Evolutionary conservation across 225 moss, liverwort and hornwort genomes (phyloP).

Genomic region (Antitrichia curtipendula): DNA sequence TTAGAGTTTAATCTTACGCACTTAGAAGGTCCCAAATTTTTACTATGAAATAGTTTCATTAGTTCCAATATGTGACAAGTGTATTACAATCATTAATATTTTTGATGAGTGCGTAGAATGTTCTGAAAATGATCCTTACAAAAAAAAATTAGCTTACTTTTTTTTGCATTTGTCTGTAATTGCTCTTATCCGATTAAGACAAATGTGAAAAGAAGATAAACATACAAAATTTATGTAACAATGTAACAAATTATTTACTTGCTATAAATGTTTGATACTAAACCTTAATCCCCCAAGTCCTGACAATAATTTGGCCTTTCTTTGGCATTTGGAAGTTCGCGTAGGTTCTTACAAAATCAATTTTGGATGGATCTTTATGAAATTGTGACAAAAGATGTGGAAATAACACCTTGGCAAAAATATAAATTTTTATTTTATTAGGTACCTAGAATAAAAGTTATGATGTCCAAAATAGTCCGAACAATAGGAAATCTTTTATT

Average conservation of each 20-base stretch:
- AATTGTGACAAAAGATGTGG: too few relatives aligned
- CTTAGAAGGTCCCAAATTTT: not conserved
- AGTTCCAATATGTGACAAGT: not conserved
- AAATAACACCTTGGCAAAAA: too few relatives aligned
- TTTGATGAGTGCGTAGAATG: not conserved
- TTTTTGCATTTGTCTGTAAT: accelerated
- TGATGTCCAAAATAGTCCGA: accelerated
- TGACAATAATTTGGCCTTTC: too few relatives aligned
- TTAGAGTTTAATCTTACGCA: not conserved
- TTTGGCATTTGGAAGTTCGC: too few relatives aligned
- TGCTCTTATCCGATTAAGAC: not conserved
- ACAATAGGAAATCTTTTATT: too few relatives aligned
- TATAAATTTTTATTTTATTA: too few relatives aligned
- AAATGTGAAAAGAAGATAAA: not conserved
- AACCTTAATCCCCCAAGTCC: too few relatives aligned
- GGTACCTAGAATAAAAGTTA: too few relatives aligned
- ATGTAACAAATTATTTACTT: not conserved
- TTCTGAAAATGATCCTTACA: not conserved
- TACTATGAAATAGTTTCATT: not conserved
- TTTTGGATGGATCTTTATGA: too few relatives aligned
- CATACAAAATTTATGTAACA: not conserved
- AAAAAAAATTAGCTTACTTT: not conserved
- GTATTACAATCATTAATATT: not conserved
- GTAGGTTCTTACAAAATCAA: too few relatives aligned
- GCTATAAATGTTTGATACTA: not conserved